Evolutionary conservation across 345 rosid genomes (phyloP), one percentile per base, ranked within the genome.

Genomic region (Cardiospermum halicacabum): DNA sequence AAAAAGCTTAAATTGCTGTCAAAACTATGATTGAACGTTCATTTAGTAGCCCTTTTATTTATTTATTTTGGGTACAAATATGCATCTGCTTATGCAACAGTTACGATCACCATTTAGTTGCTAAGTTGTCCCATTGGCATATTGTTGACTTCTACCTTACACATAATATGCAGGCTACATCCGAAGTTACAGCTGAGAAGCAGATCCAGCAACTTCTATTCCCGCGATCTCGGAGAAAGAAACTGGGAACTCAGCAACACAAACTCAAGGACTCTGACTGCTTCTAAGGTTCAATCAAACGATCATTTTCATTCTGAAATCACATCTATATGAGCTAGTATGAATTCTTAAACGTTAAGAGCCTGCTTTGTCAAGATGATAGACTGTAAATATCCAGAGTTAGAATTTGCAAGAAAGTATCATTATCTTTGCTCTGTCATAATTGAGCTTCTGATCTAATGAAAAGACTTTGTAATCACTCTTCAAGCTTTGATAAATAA

Each of bases 181-280:
- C 94, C 5, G 90, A 84, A 68, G 61, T 71, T 59, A 88, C 88
- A 54, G 98, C 98, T 26, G 96, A 86, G 70, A 93, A 86, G 78
- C 94, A 90, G 81, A 88, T 90, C 60, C 88, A 76, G 50, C 92
- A 84, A 70, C 79, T 93, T n/a, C 36, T 88, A 45, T 86, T 90
- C 79, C 97, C 96, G 1, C 79, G 91, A 26, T 80, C 98, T 27
- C 87, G 80, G 43, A 67, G 97, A 54, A 93, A 92, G 86, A 93
- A 88, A 71, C 36, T 86, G n/a, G 77, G 74, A 70, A 72, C 76
- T 56, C 80, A 75, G 19, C 76, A 71, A 2, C 82, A 88, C 54
- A 68, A 76, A 2, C 64, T 72, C 36, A 62, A 74, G 50, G 79
- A 78, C 25, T 65, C 59, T 1, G 58, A 58, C 16, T 67, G 57